Conservation (phyloP, 108 stramenopile species). For the Pseudonitzschia multiseries region DNA sequence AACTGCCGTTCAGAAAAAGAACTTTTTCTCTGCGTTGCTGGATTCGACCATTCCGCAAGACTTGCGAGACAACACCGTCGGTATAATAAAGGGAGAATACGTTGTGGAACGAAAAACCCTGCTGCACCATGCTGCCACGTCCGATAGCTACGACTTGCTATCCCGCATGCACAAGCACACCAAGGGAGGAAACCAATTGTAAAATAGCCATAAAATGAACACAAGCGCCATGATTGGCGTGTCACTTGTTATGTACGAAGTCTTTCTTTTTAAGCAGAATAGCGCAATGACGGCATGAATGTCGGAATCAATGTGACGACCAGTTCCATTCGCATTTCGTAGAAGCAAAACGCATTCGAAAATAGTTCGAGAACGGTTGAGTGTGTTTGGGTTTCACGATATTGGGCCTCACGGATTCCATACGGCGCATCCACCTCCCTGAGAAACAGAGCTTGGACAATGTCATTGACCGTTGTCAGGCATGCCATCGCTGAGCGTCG, state of each 20-base stretch:
- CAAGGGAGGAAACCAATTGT: background rate
- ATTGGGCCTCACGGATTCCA: too few species aligned
- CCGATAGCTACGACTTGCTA: slow-evolving; percentile 87
- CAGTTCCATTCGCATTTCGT: too few species aligned
- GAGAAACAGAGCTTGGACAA: too few species aligned
- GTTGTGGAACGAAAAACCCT: slow-evolving; percentile 82
- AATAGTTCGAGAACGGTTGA: too few species aligned
- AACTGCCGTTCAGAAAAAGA: slow-evolving; percentile 26
- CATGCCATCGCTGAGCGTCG: too few species aligned
- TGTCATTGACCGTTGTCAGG: too few species aligned
- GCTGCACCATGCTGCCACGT: slow-evolving; percentile 83
- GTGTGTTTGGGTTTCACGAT: too few species aligned
- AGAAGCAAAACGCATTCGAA: too few species aligned
- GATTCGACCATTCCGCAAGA: slow-evolving; percentile 84
- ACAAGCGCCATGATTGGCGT: background rate
- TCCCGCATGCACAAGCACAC: slow-evolving; percentile 24
- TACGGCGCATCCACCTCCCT: too few species aligned
- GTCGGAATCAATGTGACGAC: too few species aligned
- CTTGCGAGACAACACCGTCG: slow-evolving; percentile 78
- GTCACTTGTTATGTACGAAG: too few species aligned
- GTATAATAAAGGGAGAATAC: slow-evolving; percentile 84
- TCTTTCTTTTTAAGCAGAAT: background rate
- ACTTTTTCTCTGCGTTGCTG: slow-evolving; percentile 74
- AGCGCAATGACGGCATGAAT: too few species aligned
- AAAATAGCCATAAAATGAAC: background rate